A percentile compares a stretch with the other conserved stretches of the same genome.
Evolutionary conservation across 257 asterid species (phyloP).

Genomic region (Fraxinus anomala): DNA sequence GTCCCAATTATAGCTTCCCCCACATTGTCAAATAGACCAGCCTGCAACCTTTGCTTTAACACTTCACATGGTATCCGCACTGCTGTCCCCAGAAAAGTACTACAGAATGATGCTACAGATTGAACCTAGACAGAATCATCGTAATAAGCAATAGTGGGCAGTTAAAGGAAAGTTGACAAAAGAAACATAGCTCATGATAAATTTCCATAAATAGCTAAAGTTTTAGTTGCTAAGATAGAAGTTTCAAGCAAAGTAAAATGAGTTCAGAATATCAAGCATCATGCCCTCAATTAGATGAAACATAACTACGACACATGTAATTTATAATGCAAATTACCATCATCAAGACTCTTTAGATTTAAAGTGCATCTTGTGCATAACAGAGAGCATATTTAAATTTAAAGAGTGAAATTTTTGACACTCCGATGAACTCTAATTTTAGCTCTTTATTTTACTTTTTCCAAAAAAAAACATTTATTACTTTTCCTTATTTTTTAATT

Average conservation of each 20-base stretch:
- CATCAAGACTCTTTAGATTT: not conserved
- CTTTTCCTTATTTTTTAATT: too few species aligned
- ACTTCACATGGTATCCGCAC: slow-evolving; percentile 95
- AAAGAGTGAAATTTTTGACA: too few species aligned
- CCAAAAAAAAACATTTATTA: too few species aligned
- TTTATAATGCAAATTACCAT: not conserved
- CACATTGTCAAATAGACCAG: slow-evolving; percentile 80
- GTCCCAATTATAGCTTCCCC: slow-evolving; percentile 84
- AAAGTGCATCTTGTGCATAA: too few species aligned
- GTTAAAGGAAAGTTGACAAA: not conserved
- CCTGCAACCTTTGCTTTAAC: slow-evolving; percentile 88
- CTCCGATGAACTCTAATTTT: too few species aligned
- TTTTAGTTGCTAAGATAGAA: not conserved
- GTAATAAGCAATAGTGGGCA: slow-evolving; percentile 7
- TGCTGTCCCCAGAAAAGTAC: slow-evolving; percentile 91
- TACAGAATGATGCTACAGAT: slow-evolving; percentile 81
- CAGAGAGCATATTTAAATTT: too few species aligned
- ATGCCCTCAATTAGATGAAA: not conserved
- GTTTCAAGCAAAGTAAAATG: not conserved
- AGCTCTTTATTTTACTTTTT: too few species aligned
- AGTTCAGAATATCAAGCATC: not conserved
- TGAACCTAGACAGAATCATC: slow-evolving; percentile 53
- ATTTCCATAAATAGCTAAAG: slow-evolving; percentile 7
- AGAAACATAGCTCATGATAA: not conserved
- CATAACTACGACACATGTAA: not conserved